Conservation (phyloP, 768 basidiomycete species). For the Astraeus odoratus region DNA sequence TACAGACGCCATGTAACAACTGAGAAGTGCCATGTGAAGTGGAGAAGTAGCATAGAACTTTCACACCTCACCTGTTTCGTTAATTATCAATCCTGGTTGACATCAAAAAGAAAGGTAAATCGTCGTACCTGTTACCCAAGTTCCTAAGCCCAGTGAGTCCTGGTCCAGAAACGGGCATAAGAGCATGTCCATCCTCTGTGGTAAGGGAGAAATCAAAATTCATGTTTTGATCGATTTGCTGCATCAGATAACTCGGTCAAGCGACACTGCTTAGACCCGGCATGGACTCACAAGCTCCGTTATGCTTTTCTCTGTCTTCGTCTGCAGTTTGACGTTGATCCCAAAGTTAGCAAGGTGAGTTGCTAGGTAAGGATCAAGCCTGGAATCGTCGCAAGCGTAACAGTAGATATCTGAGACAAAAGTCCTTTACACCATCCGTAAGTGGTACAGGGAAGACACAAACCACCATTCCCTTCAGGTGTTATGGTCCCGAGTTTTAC, state of each 20-base stretch:
- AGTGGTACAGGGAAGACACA: conserved; percentile 14
- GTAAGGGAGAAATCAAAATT: conserved; percentile 92
- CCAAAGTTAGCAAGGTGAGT: conserved; percentile 76
- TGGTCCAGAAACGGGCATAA: conserved; percentile 84
- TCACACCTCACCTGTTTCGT: background rate
- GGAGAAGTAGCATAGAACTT: background rate
- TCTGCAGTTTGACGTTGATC: conserved; percentile 74
- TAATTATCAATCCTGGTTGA: background rate
- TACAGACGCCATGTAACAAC: conserved; percentile 97
- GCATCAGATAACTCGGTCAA: background rate
- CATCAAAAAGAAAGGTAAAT: background rate
- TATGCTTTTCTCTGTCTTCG: conserved; percentile 94
- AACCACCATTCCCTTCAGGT: conserved; percentile 87
- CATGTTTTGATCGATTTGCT: conserved; percentile 97
- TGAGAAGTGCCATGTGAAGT: conserved; percentile 21
- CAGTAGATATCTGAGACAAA: conserved; percentile 77
- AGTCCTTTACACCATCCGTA: background rate
- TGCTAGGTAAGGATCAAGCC: conserved; percentile 67
- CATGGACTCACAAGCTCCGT: conserved; percentile 71
- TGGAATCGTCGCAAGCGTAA: conserved; percentile 83
- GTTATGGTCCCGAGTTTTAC: conserved; percentile 97
- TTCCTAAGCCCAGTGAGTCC: conserved; percentile 87
- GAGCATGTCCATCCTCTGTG: conserved; percentile 76
- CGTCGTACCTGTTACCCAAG: conserved; percentile 75
- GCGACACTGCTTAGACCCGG: background rate